These are phyloP conservation scores for Colletotrichum truncatum DNA, from an alignment of 2,329 filamentous ascomycete species.

Conservation along the genomic window DNA sequence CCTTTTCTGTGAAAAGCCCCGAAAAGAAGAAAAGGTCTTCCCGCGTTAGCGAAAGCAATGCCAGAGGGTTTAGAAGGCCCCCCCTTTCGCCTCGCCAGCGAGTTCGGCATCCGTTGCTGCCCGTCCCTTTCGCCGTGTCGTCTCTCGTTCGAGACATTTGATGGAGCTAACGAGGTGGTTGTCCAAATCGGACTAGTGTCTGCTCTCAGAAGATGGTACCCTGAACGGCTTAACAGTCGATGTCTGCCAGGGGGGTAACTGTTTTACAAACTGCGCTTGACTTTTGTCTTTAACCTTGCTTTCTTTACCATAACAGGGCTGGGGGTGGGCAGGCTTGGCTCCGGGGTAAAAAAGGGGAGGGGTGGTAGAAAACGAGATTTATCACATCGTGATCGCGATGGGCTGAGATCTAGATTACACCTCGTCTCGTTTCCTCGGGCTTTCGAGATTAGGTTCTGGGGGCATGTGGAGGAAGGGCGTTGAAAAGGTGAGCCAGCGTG, in stretches of 20 bases:
- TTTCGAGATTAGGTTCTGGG: not conserved
- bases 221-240: not conserved
- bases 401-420: conserved; percentile 13
- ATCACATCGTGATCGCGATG: conserved; percentile 25
- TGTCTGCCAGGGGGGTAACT: not conserved
- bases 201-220: too few species aligned
- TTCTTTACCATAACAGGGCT: not conserved
- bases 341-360: not conserved
- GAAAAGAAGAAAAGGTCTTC: conserved; percentile 5
- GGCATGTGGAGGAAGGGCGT: not conserved
- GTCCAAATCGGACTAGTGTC: conserved; percentile 23
- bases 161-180: conserved; percentile 22
- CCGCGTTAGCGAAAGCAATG: not conserved
- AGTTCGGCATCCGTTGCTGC: not conserved
- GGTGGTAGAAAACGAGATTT: conserved; percentile 14
- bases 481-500: not conserved
- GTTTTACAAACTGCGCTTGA: not conserved
- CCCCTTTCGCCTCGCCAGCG: not conserved
- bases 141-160: conserved; percentile 7
- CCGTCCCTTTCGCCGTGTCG: not conserved
- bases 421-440: not conserved
- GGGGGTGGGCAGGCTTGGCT: not conserved
- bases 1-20: conserved; percentile 7
- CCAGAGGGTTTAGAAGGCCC: not conserved
- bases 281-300: not conserved